Base-by-base conservation (phyloP, 192 early-diverging fungal genomes). In the Phlyctochytrium bullatum region DNA sequence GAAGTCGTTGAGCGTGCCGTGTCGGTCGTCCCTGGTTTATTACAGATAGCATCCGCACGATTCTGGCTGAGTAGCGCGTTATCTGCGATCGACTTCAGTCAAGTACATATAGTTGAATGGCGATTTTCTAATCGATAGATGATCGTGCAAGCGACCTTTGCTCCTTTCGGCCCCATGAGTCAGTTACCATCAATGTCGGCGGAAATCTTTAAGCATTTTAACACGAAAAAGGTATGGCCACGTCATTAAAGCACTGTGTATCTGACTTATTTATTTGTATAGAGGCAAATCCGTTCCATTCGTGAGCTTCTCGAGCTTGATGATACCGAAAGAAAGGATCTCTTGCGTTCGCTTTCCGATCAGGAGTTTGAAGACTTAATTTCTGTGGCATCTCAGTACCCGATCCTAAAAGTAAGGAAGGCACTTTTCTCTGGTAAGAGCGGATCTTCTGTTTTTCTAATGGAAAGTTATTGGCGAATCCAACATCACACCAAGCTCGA, bases 81-180 rank as follows among this genome's bases (percentile, higher is more conserved):
- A 3, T 68, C 74, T 29, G 74, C 92, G 34, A 90, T 99, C 81
- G 88, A 94, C 53, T 81, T 98, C 47, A 83, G 88, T 36, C 96
- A 98, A 70, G 71, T 83, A 78, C 29, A 30, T 30, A 2, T 32
- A 20, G 32, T 28, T 30, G 14, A 0, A 30, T 47, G 20, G 20
- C 50, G 3, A 52, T 34, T 23, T 74, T 17, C 17, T 53, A 3
- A 1, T 68, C 36, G 20, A 25, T 60, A 80, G 80, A 83, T 89
- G 70, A 76, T 99, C 47, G 86, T 93, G 2, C 97, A 99, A 78
- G 97, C 92, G 20, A 76, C 91, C 28, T 91, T 87, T 62, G 78
- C 82, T 68, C 80, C 88, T 66, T 92, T 91, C 36, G 83, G 90
- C 3, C 86, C 90, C 24, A 76, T 98, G 30, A 77, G 91, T 63